Evolutionary conservation across 345 rosid species (phyloP).

Genomic region (Cochlearia excelsa): DNA sequence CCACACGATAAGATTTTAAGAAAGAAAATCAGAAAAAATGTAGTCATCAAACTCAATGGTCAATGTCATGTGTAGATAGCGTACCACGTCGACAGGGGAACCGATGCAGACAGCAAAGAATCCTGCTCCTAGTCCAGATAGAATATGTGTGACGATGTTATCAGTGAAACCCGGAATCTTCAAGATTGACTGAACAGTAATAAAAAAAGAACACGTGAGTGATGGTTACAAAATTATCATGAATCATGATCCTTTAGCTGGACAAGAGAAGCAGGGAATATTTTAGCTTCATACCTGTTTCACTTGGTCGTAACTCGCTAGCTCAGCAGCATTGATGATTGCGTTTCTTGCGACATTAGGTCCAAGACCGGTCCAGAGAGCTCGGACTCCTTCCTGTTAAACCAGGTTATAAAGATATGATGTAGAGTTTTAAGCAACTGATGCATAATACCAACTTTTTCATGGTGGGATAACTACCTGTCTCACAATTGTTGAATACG

Average conservation of each 20-base stretch:
- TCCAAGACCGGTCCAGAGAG: conserved; percentile 98
- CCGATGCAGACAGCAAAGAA: conserved; percentile 97
- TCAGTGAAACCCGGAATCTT: conserved; percentile 97
- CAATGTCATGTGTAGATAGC: conserved; percentile 29
- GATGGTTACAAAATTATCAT: conserved; percentile 8
- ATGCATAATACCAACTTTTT: conserved; percentile 20
- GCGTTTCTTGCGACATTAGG: conserved; percentile 94
- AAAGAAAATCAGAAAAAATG: conserved; percentile 11
- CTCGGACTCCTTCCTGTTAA: conserved; percentile 77
- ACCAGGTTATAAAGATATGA: conserved; percentile 21
- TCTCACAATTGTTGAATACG: conserved; percentile 86
- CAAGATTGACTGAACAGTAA: conserved; percentile 65
- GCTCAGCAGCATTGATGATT: conserved; percentile 94
- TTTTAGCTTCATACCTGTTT: conserved; percentile 52
- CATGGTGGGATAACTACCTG: conserved; percentile 53
- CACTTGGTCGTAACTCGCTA: conserved; percentile 98
- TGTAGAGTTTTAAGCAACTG: background rate
- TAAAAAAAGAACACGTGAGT: conserved; percentile 2
- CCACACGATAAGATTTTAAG: conserved; percentile 19
- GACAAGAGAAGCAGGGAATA: conserved; percentile 12
- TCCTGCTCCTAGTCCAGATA: conserved; percentile 95
- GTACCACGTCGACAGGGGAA: conserved; percentile 99
- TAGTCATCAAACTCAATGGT: conserved; percentile 6
- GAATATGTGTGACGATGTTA: conserved; percentile 84
- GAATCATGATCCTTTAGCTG: background rate